Evolutionary conservation across 169 alveolate species (phyloP), one percentile per base, ranked within the genome.

Genomic region (Plasmodium inui): DNA sequence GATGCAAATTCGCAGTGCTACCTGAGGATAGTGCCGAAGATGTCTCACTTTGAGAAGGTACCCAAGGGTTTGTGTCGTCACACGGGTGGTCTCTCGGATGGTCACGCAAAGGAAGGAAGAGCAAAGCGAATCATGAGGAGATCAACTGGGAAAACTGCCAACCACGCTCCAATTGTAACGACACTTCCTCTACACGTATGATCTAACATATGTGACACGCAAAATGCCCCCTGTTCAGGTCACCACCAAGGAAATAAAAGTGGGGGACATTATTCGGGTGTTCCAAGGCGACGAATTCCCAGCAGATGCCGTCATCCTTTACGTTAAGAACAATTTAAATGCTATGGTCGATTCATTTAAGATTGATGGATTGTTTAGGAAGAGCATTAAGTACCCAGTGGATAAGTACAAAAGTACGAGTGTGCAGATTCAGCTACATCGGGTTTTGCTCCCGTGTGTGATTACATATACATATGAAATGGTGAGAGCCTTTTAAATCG

Each of bases 1-100:
- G 39, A 91, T 81, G 95, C 95, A 14, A 91, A 91, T 50, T 91
- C 95, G 28, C 95, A 91, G n/a, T 34, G n/a, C 32, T 91, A 91
- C 74, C 84, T 82, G n/a, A 74, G 95, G 84, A 91, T 91, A 6
- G 95, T 91, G 37, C 95, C 95, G 10, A 71, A 91, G 83, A 80
- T 74, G 91, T 80, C 91, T 22, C 55, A 81, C 61, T 91, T 91
- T 82, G 95, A 91, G 32, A 91, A 91, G 78, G 95, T 91, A 91
- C 14, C 8, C 32, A 80, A 1, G 57, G 55, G 53, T 17, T 26
- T 19, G 39, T 0, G 55, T 39, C n/a, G 76, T 10, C 14, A 19
- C 7, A 67, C n/a, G 71, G n/a, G 17, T 55, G 26, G 4, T 55
- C 26, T 17, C n/a, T 17, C 71, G 26, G 26, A 41, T 7, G 30